Evolutionary conservation across 768 basidiomycete species (phyloP).

Genomic region (Hortiboletus flavorubellus): DNA sequence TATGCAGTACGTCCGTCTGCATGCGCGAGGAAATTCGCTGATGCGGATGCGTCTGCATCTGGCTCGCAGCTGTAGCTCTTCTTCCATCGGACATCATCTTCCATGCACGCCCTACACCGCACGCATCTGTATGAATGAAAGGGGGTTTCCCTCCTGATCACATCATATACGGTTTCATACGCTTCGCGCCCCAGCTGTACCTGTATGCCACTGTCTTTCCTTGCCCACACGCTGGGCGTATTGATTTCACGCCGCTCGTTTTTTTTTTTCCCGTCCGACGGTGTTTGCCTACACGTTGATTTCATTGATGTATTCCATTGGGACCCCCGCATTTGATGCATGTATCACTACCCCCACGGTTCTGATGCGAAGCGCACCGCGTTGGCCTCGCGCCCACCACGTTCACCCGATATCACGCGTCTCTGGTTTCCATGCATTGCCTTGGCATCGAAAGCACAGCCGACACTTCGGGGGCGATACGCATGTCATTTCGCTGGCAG

Average conservation of each 20-base stretch:
- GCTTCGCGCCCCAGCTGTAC: background rate
- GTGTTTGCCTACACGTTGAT: conserved; percentile 2
- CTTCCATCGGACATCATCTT: conserved; percentile 16
- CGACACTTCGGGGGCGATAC: background rate
- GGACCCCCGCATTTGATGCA: conserved; percentile 13
- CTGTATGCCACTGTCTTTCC: conserved; percentile 12
- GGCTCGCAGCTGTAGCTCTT: conserved; percentile 20
- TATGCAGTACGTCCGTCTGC: conserved; percentile 6
- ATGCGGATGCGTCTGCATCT: conserved; percentile 1
- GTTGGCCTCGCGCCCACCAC: conserved; percentile 1
- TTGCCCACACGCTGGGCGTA: conserved; percentile 3
- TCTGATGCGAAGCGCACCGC: background rate
- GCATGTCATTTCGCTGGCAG: background rate
- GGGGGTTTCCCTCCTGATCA: conserved; percentile 3
- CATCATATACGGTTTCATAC: conserved; percentile 1
- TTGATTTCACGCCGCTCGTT: no score
- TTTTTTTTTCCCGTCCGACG: background rate
- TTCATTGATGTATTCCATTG: conserved; percentile 15
- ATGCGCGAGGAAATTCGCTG: background rate
- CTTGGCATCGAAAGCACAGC: background rate
- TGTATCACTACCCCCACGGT: conserved; percentile 11
- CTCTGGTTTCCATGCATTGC: background rate
- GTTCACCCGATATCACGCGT: background rate
- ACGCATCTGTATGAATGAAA: conserved; percentile 17
- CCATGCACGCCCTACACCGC: conserved; percentile 22